Percentiles rank a stretch among this genome's conserved stretches.
Evolutionary conservation across 345 rosid species (phyloP).

Genomic region (Eucalyptus rudis): DNA sequence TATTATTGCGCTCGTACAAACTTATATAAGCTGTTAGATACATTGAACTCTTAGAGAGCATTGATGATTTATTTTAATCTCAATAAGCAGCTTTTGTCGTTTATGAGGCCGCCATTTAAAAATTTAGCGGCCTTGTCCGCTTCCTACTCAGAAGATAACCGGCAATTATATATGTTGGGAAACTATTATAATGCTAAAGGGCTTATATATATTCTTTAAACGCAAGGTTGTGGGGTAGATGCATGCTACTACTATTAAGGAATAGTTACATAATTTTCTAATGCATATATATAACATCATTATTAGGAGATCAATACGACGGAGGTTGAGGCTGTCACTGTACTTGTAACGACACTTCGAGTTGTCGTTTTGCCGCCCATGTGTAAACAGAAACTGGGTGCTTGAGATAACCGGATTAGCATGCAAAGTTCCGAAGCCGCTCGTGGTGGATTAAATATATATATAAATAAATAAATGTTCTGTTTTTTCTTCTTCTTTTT

Average conservation of each 20-base stretch:
- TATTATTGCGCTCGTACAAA: not conserved
- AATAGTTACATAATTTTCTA: slow-evolving; percentile 1
- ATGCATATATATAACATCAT: not conserved
- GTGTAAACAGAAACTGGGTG: not conserved
- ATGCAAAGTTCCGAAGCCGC: slow-evolving; percentile 8
- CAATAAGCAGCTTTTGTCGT: slow-evolving; percentile 15
- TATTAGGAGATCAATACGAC: not conserved
- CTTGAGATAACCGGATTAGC: not conserved
- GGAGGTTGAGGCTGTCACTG: not conserved
- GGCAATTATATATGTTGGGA: not conserved
- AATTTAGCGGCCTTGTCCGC: slow-evolving; percentile 16
- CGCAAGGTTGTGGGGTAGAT: not conserved
- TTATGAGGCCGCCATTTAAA: not conserved
- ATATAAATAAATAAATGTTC: not conserved
- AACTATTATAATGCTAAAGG: not conserved
- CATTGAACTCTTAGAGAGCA: slow-evolving; percentile 11
- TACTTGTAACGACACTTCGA: not conserved
- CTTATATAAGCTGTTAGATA: slow-evolving; percentile 4
- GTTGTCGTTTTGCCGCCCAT: not conserved
- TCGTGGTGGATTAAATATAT: not conserved
- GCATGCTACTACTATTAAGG: slow-evolving; percentile 2
- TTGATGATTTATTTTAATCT: not conserved
- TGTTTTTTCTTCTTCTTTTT: not conserved
- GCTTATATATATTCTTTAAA: not conserved
- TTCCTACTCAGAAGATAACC: not conserved